These are phyloP conservation scores for Didymellaceae sp. DNA, from an alignment of 2,329 filamentous ascomycete species.

Conservation along the genomic window DNA sequence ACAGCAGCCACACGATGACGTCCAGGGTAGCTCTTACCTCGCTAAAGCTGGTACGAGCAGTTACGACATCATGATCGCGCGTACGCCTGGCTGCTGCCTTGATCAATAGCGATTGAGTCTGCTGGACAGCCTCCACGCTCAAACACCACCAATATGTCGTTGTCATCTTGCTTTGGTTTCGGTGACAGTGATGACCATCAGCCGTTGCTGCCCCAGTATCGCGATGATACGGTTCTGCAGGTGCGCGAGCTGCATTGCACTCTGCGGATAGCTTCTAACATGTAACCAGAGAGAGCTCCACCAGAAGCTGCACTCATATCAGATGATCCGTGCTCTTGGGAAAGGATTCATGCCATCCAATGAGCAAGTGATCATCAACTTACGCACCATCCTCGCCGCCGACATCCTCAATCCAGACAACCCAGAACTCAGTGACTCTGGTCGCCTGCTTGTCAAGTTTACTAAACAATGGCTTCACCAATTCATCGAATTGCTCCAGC, in stretches of 20 bases:
- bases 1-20: constrained; percentile 15
- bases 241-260: constrained; percentile 6
- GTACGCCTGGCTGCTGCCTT: constrained; percentile 10
- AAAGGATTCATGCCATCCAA: constrained; percentile 93
- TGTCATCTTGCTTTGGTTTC: constrained; percentile 72
- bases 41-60: constrained; percentile 10
- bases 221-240: constrained; percentile 74
- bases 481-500: constrained; percentile 78
- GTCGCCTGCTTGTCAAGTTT: constrained; percentile 74
- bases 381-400: constrained; percentile 78
- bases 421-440: constrained; percentile 77
- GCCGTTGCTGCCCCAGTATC: constrained; percentile 80
- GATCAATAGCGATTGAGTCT: constrained; percentile 1
- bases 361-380: constrained; percentile 78
- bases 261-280: constrained; percentile 1
- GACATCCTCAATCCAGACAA: constrained; percentile 79
- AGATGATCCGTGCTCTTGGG: constrained; percentile 82
- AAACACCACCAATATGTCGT: constrained; percentile 56
- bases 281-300: constrained; percentile 72
- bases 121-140: constrained; percentile 1
- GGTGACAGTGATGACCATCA: constrained; percentile 66
- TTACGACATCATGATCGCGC: constrained; percentile 14
- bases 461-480: constrained; percentile 76
- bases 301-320: constrained; percentile 90
- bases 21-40: constrained; percentile 5